Base-by-base conservation (phyloP, 345 rosid species). In the Eucalyptus erythrocorys region DNA sequence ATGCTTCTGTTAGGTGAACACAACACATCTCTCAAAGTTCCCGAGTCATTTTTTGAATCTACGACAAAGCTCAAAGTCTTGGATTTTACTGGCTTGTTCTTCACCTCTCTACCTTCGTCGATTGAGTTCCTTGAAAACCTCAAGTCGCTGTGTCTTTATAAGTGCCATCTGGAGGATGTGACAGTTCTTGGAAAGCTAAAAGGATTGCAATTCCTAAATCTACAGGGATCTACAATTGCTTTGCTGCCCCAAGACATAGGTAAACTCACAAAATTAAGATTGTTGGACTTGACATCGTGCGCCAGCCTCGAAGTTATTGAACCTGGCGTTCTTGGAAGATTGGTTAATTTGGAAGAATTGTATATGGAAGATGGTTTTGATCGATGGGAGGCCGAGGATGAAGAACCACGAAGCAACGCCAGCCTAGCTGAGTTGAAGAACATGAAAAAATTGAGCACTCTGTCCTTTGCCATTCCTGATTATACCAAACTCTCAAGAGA, bases 301-400 rank as follows among this genome's bases (percentile, higher is more conserved):
- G 5, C 12, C 0, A 10, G 30, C 15, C 88, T 92, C 1, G 16
- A 66, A 87, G 82, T 51, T 22, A 88, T 92, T 37, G 87, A 90
- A 53, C 59, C 87, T 9, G 47, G 48, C 5, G 87, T 92, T 32
- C 79, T 93, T 0, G 61, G 87, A 87, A 27, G 61, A 13, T 89
- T 92, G 80, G n/a, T 81, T 27, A 53, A n/a, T 5, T 87, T 92
- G 17, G 93, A 93, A 81, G 93, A 92, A 22, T 1, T 93, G 11
- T 68, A 26, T 45, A 81, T 91, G 90, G 34, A 0, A 0, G 0
- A 40, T 6, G 59, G 90, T 64, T 91, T 85, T 85, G 7, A 30
- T 11, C 6, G 26, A 5, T 90, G 93, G 94, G 92, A 88, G 64
- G 86, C 48, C 6, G 90, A 84, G 37, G 50, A 21, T 26, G 8